A percentile compares a stretch with the other conserved stretches of the same genome.
Conservation (phyloP, 768 basidiomycete genomes). For the Steccherinum ochraceum region DNA sequence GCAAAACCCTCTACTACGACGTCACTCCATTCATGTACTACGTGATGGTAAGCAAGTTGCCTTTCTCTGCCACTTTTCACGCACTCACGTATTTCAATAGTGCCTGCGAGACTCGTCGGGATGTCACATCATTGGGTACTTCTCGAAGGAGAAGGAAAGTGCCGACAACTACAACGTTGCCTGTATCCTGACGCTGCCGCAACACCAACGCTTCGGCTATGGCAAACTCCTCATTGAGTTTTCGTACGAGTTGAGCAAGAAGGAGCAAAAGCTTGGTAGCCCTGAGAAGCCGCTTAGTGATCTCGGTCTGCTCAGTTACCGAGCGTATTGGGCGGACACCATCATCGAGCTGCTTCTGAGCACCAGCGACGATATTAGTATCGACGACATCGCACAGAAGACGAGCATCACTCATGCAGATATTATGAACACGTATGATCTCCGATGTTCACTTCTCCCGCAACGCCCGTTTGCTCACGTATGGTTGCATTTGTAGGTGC, state of each 20-base stretch:
- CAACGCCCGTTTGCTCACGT: slow-evolving; percentile 2
- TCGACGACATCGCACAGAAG: slow-evolving; percentile 96
- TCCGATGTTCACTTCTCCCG: slow-evolving; percentile 12
- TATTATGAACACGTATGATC: slow-evolving; percentile 94
- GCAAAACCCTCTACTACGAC: slow-evolving; percentile 99
- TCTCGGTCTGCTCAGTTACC: slow-evolving; percentile 85
- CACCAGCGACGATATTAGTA: slow-evolving; percentile 67
- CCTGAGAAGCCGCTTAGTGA: slow-evolving; percentile 98
- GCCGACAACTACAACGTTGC: slow-evolving; percentile 98
- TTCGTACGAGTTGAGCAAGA: slow-evolving; percentile 95
- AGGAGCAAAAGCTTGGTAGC: slow-evolving; percentile 90
- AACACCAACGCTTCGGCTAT: slow-evolving; percentile 94
- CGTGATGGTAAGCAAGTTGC: slow-evolving; percentile 69
- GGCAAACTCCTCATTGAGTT: slow-evolving; percentile 96
- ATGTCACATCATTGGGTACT: slow-evolving; percentile 95
- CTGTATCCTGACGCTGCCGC: slow-evolving; percentile 96
- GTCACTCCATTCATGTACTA: slow-evolving; percentile 99
- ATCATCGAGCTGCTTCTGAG: slow-evolving; percentile 86
- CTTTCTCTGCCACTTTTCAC: background rate
- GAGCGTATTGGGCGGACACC: slow-evolving; percentile 96
- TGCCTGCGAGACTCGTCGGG: slow-evolving; percentile 82
- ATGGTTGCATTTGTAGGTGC: slow-evolving; percentile 66
- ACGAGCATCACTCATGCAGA: slow-evolving; percentile 94
- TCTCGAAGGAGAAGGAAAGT: slow-evolving; percentile 98
- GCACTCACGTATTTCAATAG: slow-evolving; percentile 29